Evolutionary conservation across 441 rosid genomes (phyloP).

Genomic region (Kokia cookei): DNA sequence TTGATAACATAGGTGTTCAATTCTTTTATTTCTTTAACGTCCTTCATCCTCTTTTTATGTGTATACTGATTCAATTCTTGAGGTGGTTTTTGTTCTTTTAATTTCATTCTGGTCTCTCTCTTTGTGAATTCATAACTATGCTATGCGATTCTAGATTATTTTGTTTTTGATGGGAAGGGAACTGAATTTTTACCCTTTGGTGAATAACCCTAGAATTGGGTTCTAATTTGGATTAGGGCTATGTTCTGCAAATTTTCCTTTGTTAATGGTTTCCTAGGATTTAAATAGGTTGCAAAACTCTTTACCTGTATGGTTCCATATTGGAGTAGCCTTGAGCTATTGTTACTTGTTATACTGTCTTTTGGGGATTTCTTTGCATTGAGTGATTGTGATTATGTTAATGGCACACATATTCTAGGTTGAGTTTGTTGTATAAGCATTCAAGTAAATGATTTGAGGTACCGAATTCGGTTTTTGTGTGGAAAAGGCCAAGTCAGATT

Average conservation of each 20-base stretch:
- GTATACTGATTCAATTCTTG: not conserved
- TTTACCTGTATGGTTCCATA: not conserved
- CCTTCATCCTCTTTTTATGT: not conserved
- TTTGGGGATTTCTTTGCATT: not conserved
- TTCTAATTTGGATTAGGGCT: not conserved
- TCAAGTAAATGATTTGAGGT: not conserved
- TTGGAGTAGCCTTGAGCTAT: not conserved
- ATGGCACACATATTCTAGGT: not conserved
- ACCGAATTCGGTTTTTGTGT: not conserved
- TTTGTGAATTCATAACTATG: not conserved
- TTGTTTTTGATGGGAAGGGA: not conserved
- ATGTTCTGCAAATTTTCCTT: not conserved
- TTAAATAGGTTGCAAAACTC: not conserved
- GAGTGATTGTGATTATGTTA: not conserved
- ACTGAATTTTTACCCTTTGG: not conserved
- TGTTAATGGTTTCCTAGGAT: not conserved
- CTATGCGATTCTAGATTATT: not conserved
- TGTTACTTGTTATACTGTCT: not conserved
- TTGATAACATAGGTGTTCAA: slow-evolving; percentile 2
- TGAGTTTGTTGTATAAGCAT: not conserved
- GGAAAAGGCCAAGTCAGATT: not conserved
- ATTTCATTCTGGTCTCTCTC: not conserved
- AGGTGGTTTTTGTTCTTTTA: not conserved
- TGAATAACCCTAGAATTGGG: not conserved
- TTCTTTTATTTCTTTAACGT: not conserved